Percentiles rank a stretch among this genome's conserved stretches.
Conservation (phyloP, 805 yeast genomes). For the Yarrowia yakushimensis region DNA sequence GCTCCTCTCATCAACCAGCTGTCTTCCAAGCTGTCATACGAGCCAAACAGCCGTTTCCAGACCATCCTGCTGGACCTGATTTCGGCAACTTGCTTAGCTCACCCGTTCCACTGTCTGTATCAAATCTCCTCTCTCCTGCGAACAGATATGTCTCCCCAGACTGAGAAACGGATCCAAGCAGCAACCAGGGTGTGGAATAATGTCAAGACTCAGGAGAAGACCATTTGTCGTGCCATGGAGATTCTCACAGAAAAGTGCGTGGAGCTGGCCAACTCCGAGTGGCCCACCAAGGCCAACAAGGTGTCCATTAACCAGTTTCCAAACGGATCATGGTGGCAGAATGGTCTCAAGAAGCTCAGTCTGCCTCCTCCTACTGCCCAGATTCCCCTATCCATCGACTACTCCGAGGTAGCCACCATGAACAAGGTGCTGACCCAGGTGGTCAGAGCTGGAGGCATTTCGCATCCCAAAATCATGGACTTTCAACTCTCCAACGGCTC, state of each 20-base stretch:
- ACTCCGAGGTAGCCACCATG: slow-evolving; percentile 49
- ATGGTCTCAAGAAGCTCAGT: slow-evolving; percentile 26
- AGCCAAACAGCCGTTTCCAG: slow-evolving; percentile 56
- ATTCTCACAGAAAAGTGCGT: slow-evolving; percentile 14
- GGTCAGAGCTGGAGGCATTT: slow-evolving; percentile 77
- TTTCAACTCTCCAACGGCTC: slow-evolving; percentile 57
- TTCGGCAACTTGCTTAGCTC: slow-evolving; percentile 46
- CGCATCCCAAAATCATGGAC: slow-evolving; percentile 76
- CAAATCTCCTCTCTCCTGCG: slow-evolving; percentile 32
- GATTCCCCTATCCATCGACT: slow-evolving; percentile 37
- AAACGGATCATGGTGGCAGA: slow-evolving; percentile 11
- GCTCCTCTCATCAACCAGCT: slow-evolving; percentile 82
- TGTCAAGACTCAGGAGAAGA: neutral
- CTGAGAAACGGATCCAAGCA: neutral
- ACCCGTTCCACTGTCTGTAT: slow-evolving; percentile 74
- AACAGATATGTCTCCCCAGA: neutral
- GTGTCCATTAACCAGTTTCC: neutral
- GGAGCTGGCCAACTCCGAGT: neutral
- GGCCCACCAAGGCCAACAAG: neutral
- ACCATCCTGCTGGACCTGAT: slow-evolving; percentile 48
- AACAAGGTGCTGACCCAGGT: slow-evolving; percentile 46
- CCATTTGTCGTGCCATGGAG: neutral
- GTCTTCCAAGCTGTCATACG: slow-evolving; percentile 60
- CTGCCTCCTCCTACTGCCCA: slow-evolving; percentile 69
- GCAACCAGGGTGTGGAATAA: neutral